Base-by-base conservation (phyloP, 768 basidiomycete species). In the Psilocybe cubensis region DNA sequence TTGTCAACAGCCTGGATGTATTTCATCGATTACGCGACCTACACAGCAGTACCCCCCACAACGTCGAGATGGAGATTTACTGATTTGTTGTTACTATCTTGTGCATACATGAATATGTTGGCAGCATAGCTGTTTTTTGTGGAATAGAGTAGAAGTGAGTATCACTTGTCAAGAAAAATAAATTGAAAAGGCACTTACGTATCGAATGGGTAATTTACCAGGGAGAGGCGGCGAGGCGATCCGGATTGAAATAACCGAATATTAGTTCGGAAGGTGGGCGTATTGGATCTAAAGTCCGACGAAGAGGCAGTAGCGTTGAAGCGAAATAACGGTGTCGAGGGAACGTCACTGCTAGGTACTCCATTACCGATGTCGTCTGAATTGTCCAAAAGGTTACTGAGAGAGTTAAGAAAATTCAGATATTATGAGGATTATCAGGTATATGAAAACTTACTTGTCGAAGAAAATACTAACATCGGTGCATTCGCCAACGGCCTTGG, bases 161-260 rank as follows among this genome's bases (percentile, higher is more conserved):
- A 14, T 38, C 35, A 17, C 7, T 17, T 9, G n/a, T 17, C 12
- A 1, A 17, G 38, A n/a, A 41, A 5, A 24, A 18, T 21, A 25
- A 17, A 20, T 29, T 25, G 23, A 10, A 14, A 7, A 3, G 25
- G 3, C 11, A 46, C 61, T 38, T 52, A 63, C 62, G 11, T 27
- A 38, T 66, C 64, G 48, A 63, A 63, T 14, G 64, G 64, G n/a
- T 63, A 66, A 51, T 54, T 61, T 40, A 66, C 18, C 20, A 66
- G 29, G 41, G 57, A 57, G 10, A 62, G 59, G 0, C 52, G 51
- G 6, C 40, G 35, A 21, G 44, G 48, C 7, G 38, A 29, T 0
- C 57, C 51, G 3, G 64, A 66, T 38, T 11, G 14, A 28, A 63
- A 66, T 20, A 66, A 38, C 2, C 59, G 57, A 3, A 66, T 49